These are phyloP conservation scores for Citeromyces hawaiiensis DNA, from an alignment of 1,139 yeast genomes.

Conservation along the genomic window DNA sequence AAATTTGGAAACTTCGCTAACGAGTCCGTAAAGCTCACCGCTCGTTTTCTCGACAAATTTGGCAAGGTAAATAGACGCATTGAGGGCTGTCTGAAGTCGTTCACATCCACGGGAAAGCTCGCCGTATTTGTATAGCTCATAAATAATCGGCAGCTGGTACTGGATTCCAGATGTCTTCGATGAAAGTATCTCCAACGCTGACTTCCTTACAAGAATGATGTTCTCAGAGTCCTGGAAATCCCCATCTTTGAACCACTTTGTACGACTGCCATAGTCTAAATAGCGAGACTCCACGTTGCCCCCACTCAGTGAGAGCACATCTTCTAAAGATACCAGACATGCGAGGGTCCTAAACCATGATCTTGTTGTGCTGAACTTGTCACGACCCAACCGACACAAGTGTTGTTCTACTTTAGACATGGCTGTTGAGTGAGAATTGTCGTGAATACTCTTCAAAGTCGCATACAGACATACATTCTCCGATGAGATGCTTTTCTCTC, in stretches of 20 bases:
- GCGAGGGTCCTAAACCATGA: conserved; percentile 27
- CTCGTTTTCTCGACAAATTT: conserved; percentile 18
- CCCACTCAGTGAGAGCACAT: conserved; percentile 5
- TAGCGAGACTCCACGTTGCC: conserved; percentile 6
- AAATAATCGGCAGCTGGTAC: conserved; percentile 18
- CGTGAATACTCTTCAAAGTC: conserved; percentile 28
- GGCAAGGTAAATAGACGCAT: conserved; percentile 32
- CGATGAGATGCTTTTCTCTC: conserved; percentile 14
- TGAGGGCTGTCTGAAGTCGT: conserved; percentile 34
- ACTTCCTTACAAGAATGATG: conserved; percentile 25
- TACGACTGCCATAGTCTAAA: conserved; percentile 3
- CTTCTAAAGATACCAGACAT: conserved; percentile 17
- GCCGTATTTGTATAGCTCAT: conserved; percentile 29
- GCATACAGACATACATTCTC: conserved; percentile 33
- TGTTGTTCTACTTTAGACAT: conserved; percentile 11
- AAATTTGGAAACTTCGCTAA: conserved; percentile 23
- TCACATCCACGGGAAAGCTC: conserved; percentile 21
- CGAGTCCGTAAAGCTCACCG: conserved; percentile 5
- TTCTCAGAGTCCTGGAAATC: conserved; percentile 26
- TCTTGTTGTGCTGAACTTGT: conserved; percentile 5
- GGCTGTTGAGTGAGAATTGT: conserved; percentile 13
- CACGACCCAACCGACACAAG: conserved; percentile 10
- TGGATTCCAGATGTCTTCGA: conserved; percentile 3
- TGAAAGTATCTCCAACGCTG: conserved; percentile 18
- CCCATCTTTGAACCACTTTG: conserved; percentile 23